Evolutionary conservation across 805 yeast genomes (phyloP).

Genomic region (Brettanomyces nanus): DNA sequence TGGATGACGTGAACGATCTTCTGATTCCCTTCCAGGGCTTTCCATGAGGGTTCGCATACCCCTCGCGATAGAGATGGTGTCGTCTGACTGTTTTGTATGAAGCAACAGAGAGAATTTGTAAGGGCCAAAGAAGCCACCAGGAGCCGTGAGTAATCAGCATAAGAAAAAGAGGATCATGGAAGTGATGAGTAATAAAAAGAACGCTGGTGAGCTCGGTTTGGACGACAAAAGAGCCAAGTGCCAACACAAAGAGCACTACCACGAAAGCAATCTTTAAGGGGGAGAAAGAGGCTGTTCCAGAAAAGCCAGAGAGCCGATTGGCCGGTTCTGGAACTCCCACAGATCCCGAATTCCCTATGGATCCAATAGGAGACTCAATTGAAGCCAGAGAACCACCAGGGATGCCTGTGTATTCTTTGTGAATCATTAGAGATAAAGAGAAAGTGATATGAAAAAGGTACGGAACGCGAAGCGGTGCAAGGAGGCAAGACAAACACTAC

Average conservation of each 20-base stretch:
- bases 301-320: too few species aligned
- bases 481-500: too few species aligned
- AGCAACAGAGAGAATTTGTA: slow-evolving; percentile 48
- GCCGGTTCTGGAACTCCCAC: too few species aligned
- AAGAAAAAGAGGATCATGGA: slow-evolving; percentile 61
- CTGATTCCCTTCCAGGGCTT: slow-evolving; percentile 26
- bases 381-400: too few species aligned
- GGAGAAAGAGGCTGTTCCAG: slow-evolving; percentile 20
- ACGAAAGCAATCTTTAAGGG: slow-evolving; percentile 36
- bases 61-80: slow-evolving; percentile 12
- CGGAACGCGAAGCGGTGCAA: too few species aligned
- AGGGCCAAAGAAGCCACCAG: slow-evolving; percentile 69
- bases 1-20: slow-evolving; percentile 27
- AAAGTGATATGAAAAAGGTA: too few species aligned
- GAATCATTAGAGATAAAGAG: too few species aligned
- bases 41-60: slow-evolving; percentile 12
- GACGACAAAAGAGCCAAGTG: slow-evolving; percentile 55
- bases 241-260: slow-evolving; percentile 35
- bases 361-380: too few species aligned
- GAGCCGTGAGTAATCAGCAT: slow-evolving; percentile 68
- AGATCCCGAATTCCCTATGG: too few species aligned
- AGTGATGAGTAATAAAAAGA: slow-evolving; percentile 46
- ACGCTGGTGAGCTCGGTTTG: slow-evolving; percentile 79
- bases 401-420: too few species aligned
- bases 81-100: slow-evolving; percentile 33